Evolutionary conservation across 2,329 filamentous ascomycete species (phyloP).

Genomic region (Xylariaceae sp.): DNA sequence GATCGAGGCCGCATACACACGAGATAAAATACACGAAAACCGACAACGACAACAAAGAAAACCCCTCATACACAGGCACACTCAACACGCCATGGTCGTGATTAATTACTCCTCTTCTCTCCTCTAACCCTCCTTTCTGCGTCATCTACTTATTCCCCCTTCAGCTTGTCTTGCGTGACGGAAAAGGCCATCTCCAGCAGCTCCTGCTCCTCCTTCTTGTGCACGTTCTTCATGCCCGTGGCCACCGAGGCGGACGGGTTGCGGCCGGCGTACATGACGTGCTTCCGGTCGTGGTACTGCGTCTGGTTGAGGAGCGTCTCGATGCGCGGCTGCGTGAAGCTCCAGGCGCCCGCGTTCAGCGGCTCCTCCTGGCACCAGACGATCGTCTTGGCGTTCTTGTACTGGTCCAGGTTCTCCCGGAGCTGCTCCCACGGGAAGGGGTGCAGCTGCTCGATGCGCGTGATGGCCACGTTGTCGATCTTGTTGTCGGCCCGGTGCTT

Average conservation of each 20-base stretch:
- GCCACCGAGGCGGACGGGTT: constrained; percentile 91
- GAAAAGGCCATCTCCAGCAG: constrained; percentile 62
- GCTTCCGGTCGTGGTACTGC: constrained; percentile 84
- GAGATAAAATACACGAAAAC: constrained; percentile 28
- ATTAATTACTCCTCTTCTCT: constrained; percentile 2
- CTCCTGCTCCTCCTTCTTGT: constrained; percentile 89
- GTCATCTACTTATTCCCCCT: constrained; percentile 49
- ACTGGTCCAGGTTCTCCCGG: constrained; percentile 91
- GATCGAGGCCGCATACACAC: constrained; percentile 29
- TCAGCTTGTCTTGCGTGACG: constrained; percentile 63
- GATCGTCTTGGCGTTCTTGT: constrained; percentile 95
- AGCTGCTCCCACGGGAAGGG: constrained; percentile 98
- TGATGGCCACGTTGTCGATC: constrained; percentile 87
- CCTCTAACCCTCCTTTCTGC: constrained; percentile 12
- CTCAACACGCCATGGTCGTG: constrained; percentile 16
- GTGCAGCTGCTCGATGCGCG: constrained; percentile 94
- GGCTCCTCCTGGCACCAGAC: constrained; percentile 98
- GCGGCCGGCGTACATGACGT: constrained; percentile 95
- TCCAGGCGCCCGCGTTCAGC: constrained; percentile 94
- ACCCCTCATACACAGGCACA: constrained; percentile 13
- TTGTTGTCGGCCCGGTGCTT: constrained; percentile 87
- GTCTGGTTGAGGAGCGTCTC: constrained; percentile 95
- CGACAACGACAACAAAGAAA: constrained; percentile 3
- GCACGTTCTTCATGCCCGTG: constrained; percentile 81
- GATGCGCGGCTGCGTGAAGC: constrained; percentile 92